Conservation (phyloP, 2,329 filamentous ascomycete species). For the Rhynchosporium secalis region DNA sequence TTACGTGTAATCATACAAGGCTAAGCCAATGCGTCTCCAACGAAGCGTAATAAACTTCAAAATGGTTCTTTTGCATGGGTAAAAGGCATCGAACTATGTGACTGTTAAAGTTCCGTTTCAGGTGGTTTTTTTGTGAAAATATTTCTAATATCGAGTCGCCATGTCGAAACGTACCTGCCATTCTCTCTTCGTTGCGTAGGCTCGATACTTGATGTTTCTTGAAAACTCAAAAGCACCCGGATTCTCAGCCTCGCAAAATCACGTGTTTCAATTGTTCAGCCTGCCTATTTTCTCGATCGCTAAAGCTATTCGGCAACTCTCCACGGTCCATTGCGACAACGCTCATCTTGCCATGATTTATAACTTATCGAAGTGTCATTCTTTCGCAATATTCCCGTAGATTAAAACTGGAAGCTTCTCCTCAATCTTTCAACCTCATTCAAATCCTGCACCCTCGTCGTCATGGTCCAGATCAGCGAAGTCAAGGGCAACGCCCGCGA, state of each 20-base stretch:
- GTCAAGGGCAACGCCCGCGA: constrained; percentile 93
- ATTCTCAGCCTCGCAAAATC: not conserved
- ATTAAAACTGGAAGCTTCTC: not conserved
- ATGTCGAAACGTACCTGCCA: no score
- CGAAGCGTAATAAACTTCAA: no score
- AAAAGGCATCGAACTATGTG: no score
- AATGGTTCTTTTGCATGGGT: no score
- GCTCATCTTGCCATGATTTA: constrained; percentile 15
- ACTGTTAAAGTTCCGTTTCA: no score
- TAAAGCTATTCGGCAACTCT: constrained; percentile 1
- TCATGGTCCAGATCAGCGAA: constrained; percentile 88
- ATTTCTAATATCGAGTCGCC: no score
- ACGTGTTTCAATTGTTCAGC: not conserved
- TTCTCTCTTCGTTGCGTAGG: no score
- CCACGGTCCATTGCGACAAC: constrained; percentile 16
- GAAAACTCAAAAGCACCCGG: not conserved
- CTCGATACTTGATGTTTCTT: no score
- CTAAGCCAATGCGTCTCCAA: not conserved
- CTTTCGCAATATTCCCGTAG: constrained; percentile 1
- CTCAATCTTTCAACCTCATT: not conserved
- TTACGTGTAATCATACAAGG: not conserved
- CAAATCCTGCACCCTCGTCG: constrained; percentile 31
- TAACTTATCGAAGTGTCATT: constrained; percentile 16
- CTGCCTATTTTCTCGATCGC: constrained; percentile 11
- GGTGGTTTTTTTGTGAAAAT: no score